Base-by-base conservation (phyloP, 768 basidiomycete species). In the Naganishia randhawae region DNA sequence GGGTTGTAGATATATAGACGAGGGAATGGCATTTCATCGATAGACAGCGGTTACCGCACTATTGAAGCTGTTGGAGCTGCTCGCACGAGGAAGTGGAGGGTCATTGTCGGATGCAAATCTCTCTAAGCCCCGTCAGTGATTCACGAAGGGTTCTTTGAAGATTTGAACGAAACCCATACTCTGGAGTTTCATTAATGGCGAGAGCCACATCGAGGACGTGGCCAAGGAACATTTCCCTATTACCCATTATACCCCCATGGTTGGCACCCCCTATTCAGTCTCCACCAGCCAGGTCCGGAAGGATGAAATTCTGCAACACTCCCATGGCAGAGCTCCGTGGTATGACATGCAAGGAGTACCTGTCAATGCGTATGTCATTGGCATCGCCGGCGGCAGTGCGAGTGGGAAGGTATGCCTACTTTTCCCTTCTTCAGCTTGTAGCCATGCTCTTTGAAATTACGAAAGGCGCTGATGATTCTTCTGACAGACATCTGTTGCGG, bases 351-450 rank as follows among this genome's bases (percentile, higher is more conserved):
- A 81, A 16, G 82, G 82, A 1, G 74, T 75, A 69, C 77, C 77
- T 17, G 65, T 76, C 0, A 71, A 74, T 35, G 79, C 80, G 4
- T 83, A 81, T 71, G 80, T 82, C 19, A 81, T 83, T 29, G 82
- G 82, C 1, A 80, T 83, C 55, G 82, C 81, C 25, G 82, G 82
- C 32, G 82, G 82, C 0, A 77, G 75, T 67, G 82, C 81, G 13
- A 80, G 78, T 25, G 82, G 82, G 10, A 82, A 83, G 76, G 81
- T 80, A 48, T 51, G 41, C 33, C 14, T 54, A 9, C 6, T 35
- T 50, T 53, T 25, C 27, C 19, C 17, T 14, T 57, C 17, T 5
- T 19, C 33, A 67, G 42, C 27, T 16, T 10, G 39, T n/a, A 19
- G 29, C 7, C 41, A 8, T 51, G 5, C 13, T 13, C 25, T 10